Evolutionary conservation across 2,329 filamentous ascomycete genomes (phyloP), one percentile per base, ranked within the genome.

Genomic region (Fusarium phyllophilum): DNA sequence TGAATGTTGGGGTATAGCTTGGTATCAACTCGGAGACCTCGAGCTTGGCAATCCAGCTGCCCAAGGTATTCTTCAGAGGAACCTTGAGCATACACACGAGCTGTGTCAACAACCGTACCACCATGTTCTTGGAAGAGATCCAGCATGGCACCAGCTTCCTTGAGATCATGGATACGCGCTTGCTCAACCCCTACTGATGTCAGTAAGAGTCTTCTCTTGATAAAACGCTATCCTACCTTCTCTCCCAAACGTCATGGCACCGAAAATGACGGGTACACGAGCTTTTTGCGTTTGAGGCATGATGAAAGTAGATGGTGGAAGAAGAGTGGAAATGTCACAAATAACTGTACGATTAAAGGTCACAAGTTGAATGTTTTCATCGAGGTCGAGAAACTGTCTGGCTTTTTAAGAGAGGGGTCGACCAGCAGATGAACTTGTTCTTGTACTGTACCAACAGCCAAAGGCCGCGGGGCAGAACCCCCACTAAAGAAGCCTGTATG

Each of bases 191-290:
- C 59, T 62, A 17, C 17, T 8, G 5, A 26, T 9, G 11, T 56
- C 6, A 56, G 14, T n/a, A 10, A 44, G 11, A 24, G 1, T n/a
- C 8, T 4, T 9, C 12, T 15, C 14, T 5, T n/a, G 8, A 17
- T 18, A 10, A 44, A 12, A 15, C 6, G 5, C 17, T 7, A 10
- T 6, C 13, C 17, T 34, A 62, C 59, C 59, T 31, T 62, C 31
- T 56, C 48, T 44, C 4, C 59, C 59, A 20, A 62, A 62, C 14
- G 59, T 56, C 59, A 62, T 62, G 20, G 59, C 59, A n/a, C 59
- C 59, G 7, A 62, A 62, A 38, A 59, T 59, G 10, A 59, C 56
- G 3, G 56, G 24, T n/a, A 59, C 42, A 29, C 15, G 44, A 20
- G 56, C 24, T 6, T 51, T 59, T 38, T 51, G 48, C 17, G 22